Evolutionary conservation across 1,139 yeast genomes (phyloP).

Genomic region (Suhomyces ambrosiae): DNA sequence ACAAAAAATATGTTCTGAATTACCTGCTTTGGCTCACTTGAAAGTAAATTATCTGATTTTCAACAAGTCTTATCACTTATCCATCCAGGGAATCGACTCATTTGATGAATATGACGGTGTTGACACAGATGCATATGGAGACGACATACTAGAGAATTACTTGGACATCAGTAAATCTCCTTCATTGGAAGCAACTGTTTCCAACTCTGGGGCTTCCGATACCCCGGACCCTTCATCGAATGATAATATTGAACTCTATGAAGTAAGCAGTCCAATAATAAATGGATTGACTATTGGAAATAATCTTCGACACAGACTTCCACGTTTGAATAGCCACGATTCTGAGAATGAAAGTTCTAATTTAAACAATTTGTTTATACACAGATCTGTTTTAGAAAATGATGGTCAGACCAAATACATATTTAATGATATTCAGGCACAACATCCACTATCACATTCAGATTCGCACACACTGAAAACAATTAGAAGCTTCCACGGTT

Average conservation of each 20-base stretch:
- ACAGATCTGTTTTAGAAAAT: conserved; percentile 14
- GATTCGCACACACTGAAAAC: conserved; percentile 9
- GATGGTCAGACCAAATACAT: neutral
- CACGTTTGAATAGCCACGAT: conserved; percentile 8
- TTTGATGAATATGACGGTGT: conserved; percentile 11
- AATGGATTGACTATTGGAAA: conserved; percentile 42
- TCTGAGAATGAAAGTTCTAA: conserved; percentile 4
- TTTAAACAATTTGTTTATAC: conserved; percentile 23
- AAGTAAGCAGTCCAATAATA: conserved; percentile 38
- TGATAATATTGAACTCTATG: conserved; percentile 28
- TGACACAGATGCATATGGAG: conserved; percentile 22
- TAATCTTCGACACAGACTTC: conserved; percentile 26
- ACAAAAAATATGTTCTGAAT: no score
- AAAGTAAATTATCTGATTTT: conserved; percentile 14
- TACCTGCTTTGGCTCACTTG: no score
- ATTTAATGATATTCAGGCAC: neutral
- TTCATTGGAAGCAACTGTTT: conserved; percentile 14
- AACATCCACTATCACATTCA: neutral
- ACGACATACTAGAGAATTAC: conserved; percentile 40
- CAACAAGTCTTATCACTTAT: conserved; percentile 33
- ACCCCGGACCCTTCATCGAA: conserved; percentile 14
- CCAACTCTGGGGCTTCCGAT: conserved; percentile 5
- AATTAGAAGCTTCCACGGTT: conserved; percentile 34
- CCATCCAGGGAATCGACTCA: conserved; percentile 28
- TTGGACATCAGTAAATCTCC: conserved; percentile 30